Evolutionary conservation across 1,284 basidiomycete species (phyloP).

Genomic region (Ganoderma sinense): DNA sequence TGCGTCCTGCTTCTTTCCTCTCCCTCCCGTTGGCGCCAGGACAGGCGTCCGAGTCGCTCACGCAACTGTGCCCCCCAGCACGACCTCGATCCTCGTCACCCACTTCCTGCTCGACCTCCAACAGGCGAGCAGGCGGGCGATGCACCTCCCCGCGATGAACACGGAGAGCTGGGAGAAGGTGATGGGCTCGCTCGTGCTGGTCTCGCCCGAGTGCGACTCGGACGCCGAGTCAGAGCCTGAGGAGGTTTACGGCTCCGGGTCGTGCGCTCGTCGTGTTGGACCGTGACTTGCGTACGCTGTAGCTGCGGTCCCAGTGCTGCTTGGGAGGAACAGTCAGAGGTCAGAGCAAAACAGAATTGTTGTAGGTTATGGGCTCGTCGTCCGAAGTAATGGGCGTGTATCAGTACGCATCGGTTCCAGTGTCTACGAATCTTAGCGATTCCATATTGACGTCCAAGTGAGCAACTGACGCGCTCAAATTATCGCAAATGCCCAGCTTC

Average conservation of each 20-base stretch:
- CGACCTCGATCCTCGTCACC: constrained; percentile 8
- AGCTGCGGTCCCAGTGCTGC: too few relatives aligned
- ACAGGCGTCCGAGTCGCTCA: background rate
- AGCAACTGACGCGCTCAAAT: too few relatives aligned
- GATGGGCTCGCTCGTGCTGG: constrained; percentile 3
- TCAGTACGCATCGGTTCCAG: too few relatives aligned
- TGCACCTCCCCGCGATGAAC: background rate
- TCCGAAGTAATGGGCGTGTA: too few relatives aligned
- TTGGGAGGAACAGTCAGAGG: too few relatives aligned
- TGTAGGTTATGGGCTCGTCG: too few relatives aligned
- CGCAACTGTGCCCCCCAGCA: background rate
- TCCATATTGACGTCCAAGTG: too few relatives aligned
- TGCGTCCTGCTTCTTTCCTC: background rate
- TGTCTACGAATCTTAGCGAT: too few relatives aligned
- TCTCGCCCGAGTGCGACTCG: too few relatives aligned
- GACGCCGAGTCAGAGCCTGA: background rate
- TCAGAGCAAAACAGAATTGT: too few relatives aligned
- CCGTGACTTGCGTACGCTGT: background rate
- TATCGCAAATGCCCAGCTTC: too few relatives aligned
- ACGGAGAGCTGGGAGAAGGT: constrained; percentile 3
- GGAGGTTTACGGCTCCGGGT: background rate
- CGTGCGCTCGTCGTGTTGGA: too few relatives aligned
- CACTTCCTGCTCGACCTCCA: constrained; percentile 19
- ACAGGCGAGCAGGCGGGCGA: constrained; percentile 4
- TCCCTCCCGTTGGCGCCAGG: background rate